Evolutionary conservation across 495 filamentous ascomycete genomes (phyloP).

Genomic region (Chaetomidium leptoderma): DNA sequence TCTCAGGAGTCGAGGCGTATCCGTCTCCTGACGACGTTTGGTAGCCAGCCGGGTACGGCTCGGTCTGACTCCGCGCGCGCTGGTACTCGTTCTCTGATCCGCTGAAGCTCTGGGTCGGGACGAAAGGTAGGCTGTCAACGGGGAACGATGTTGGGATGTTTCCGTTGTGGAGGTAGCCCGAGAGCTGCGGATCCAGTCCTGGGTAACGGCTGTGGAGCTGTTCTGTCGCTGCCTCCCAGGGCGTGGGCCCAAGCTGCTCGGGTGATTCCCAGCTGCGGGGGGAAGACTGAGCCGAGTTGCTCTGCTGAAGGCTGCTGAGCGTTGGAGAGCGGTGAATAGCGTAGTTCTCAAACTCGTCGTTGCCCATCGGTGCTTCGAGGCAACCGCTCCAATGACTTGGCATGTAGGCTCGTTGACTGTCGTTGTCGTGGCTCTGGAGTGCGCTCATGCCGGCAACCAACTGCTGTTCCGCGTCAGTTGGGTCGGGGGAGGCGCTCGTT

Average conservation of each 20-base stretch:
- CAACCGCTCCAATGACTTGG: slow-evolving; percentile 22
- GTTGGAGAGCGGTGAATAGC: slow-evolving; percentile 27
- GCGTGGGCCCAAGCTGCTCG: slow-evolving; percentile 22
- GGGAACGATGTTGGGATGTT: slow-evolving; percentile 17
- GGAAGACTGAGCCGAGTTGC: slow-evolving; percentile 24
- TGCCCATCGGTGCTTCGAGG: slow-evolving; percentile 15
- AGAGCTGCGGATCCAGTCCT: slow-evolving; percentile 13
- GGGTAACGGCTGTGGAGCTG: slow-evolving; percentile 5
- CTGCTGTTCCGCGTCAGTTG: slow-evolving; percentile 4
- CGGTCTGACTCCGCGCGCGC: slow-evolving; percentile 14
- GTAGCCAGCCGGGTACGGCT: slow-evolving; percentile 18
- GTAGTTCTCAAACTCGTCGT: slow-evolving; percentile 28
- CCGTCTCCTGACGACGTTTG: not conserved
- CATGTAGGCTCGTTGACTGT: slow-evolving; percentile 15
- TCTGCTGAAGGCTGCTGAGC: slow-evolving; percentile 9
- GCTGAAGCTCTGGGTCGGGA: slow-evolving; percentile 10
- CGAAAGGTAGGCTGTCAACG: not conserved
- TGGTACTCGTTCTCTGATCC: slow-evolving; percentile 11
- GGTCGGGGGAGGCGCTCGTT: slow-evolving; percentile 8
- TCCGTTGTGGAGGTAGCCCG: slow-evolving; percentile 4
- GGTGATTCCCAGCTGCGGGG: slow-evolving; percentile 32
- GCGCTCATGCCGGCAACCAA: slow-evolving; percentile 8
- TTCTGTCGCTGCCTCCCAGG: slow-evolving; percentile 20
- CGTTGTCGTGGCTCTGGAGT: slow-evolving; percentile 7
- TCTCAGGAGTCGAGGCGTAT: slow-evolving; percentile 14